Percentiles rank a stretch among this genome's conserved stretches.
These are phyloP conservation scores for Pseudogymnoascus sp. DNA, from an alignment of 2,329 filamentous ascomycete species.

Conservation along the genomic window DNA sequence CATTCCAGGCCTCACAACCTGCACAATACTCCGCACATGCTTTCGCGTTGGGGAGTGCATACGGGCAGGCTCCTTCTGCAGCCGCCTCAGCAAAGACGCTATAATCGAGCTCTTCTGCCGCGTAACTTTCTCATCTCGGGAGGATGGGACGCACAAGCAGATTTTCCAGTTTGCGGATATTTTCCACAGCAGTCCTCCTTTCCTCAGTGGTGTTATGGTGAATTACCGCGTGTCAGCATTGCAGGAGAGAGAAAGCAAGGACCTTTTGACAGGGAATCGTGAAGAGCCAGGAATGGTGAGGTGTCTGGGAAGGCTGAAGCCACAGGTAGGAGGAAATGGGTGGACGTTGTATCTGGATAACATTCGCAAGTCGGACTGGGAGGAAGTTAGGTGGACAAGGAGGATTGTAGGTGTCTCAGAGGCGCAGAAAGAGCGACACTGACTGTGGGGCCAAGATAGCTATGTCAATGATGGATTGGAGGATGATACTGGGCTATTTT, in stretches of 20 bases:
- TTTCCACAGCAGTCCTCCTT: conserved; percentile 49
- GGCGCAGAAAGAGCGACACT: not conserved
- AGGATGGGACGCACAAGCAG: conserved; percentile 42
- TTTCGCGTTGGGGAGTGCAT: conserved; percentile 56
- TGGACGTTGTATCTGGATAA: conserved; percentile 39
- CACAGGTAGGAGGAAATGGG: conserved; percentile 30
- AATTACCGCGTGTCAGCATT: conserved; percentile 38
- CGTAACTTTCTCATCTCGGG: conserved; percentile 48
- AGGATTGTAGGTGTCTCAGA: not conserved
- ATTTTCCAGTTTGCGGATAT: conserved; percentile 57
- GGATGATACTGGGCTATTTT: not conserved
- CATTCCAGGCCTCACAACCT: conserved; percentile 42
- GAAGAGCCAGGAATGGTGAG: conserved; percentile 34
- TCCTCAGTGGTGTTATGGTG: conserved; percentile 38
- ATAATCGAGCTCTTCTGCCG: conserved; percentile 59
- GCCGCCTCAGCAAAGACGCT: conserved; percentile 39
- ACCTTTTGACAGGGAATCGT: conserved; percentile 30
- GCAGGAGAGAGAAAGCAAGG: conserved; percentile 38
- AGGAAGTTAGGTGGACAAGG: conserved; percentile 43
- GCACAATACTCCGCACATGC: conserved; percentile 45
- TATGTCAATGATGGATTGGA: not conserved
- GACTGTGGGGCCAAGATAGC: not conserved
- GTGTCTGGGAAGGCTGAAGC: conserved; percentile 40
- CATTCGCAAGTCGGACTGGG: conserved; percentile 44
- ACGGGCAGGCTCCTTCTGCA: conserved; percentile 36